phyloP scores from a whole-genome alignment of 176 grass and related monocot species.

The Bonia amplexicaulis region DNA sequence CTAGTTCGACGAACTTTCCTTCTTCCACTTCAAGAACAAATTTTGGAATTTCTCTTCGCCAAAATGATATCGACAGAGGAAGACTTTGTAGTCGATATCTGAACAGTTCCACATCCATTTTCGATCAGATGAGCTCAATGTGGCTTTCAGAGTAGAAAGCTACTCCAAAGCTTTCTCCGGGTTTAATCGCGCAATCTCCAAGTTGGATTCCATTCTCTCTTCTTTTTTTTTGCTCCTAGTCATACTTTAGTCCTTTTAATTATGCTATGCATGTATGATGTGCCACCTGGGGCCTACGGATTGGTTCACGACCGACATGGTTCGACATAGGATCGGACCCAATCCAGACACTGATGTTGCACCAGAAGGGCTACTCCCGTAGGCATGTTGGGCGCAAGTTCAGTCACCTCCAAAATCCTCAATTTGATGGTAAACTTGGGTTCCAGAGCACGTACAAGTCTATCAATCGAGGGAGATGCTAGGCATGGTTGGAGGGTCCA shows the following conservation, averaged over 20 bases:
- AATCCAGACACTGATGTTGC: conserved; percentile 14
- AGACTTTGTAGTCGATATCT: background rate
- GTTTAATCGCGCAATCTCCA: background rate
- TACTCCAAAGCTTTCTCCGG: background rate
- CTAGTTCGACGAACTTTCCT: background rate
- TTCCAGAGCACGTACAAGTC: background rate
- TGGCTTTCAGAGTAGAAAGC: conserved; percentile 16
- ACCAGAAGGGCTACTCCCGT: background rate
- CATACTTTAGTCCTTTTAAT: conserved; percentile 21
- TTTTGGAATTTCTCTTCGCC: background rate
- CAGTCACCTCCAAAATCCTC: conserved; percentile 19
- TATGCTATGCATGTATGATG: background rate
- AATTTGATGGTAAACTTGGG: background rate
- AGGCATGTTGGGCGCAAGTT: background rate
- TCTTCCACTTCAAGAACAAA: background rate
- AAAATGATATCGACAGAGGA: background rate
- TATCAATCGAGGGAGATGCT: background rate
- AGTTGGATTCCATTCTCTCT: background rate
- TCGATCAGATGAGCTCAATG: background rate
- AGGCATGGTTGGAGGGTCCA: background rate
- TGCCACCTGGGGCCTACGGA: background rate
- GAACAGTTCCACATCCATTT: background rate
- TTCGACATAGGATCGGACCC: background rate
- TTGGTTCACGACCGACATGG: conserved; percentile 17
- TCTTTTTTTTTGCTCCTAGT: background rate